These are phyloP conservation scores for Thalassiosira exigua DNA, from an alignment of 352 stramenopile genomes.

Conservation along the genomic window DNA sequence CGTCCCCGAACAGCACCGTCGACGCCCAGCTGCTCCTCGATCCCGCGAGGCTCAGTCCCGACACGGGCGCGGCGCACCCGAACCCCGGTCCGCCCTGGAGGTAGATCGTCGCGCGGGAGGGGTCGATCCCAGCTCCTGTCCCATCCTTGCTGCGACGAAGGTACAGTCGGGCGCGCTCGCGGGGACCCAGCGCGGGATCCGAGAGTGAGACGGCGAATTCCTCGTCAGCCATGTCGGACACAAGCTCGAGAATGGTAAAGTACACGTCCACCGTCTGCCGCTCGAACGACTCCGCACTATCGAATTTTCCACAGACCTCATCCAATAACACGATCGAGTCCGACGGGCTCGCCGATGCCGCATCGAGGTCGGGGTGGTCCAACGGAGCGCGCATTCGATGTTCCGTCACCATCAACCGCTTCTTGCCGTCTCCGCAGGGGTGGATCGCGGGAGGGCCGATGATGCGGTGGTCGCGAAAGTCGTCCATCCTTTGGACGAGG, in stretches of 20 bases:
- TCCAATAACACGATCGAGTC: conserved; percentile 30
- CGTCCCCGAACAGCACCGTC: conserved; percentile 55
- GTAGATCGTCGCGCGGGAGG: conserved; percentile 66
- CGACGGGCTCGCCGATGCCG: neutral
- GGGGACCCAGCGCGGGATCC: conserved; percentile 18
- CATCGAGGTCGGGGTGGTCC: conserved; percentile 43
- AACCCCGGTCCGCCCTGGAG: conserved; percentile 82
- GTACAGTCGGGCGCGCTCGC: conserved; percentile 55
- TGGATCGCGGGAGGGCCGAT: conserved; percentile 68
- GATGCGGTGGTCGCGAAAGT: conserved; percentile 79
- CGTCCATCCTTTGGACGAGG: conserved; percentile 46
- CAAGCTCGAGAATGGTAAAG: conserved; percentile 78
- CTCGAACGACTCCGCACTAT: conserved; percentile 33
- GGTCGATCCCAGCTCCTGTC: neutral
- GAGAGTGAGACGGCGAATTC: conserved; percentile 41
- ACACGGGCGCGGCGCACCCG: conserved; percentile 66
- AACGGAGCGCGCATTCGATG: conserved; percentile 75
- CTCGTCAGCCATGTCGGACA: conserved; percentile 48
- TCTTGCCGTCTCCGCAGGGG: conserved; percentile 54
- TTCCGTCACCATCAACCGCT: conserved; percentile 76
- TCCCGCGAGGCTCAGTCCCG: conserved; percentile 53
- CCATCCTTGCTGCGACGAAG: conserved; percentile 58
- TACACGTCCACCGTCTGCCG: conserved; percentile 65
- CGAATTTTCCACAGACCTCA: conserved; percentile 27
- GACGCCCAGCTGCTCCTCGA: conserved; percentile 67